Conservation (phyloP, 2,329 filamentous ascomycete genomes). For the Aspergillus ruber region DNA sequence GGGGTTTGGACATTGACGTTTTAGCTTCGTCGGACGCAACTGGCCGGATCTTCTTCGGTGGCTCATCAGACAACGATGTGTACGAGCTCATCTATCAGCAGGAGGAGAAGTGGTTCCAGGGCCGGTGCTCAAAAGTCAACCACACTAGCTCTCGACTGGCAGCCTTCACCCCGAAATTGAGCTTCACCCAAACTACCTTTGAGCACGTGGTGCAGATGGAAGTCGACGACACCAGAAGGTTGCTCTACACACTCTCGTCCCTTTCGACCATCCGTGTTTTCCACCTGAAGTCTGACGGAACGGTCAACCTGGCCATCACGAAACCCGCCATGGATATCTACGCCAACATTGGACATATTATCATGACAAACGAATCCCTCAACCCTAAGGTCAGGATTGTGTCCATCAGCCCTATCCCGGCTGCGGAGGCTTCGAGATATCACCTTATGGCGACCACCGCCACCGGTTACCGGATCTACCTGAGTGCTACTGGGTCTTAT, state of each 20-base stretch:
- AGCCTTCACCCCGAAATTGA: slow-evolving; percentile 43
- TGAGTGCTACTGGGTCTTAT: slow-evolving; percentile 78
- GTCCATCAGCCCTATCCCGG: slow-evolving; percentile 78
- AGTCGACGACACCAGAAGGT: slow-evolving; percentile 78
- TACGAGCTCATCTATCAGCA: slow-evolving; percentile 95
- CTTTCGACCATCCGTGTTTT: slow-evolving; percentile 86
- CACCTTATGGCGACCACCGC: slow-evolving; percentile 86
- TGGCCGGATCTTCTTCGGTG: slow-evolving; percentile 90
- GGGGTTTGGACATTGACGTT: slow-evolving; percentile 67
- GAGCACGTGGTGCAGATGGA: slow-evolving; percentile 73
- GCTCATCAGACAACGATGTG: slow-evolving; percentile 73
- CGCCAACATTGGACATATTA: slow-evolving; percentile 78
- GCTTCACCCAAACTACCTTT: slow-evolving; percentile 37
- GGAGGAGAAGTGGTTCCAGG: slow-evolving; percentile 94
- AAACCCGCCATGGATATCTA: slow-evolving; percentile 49
- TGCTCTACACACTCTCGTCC: slow-evolving; percentile 87
- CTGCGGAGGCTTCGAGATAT: slow-evolving; percentile 72
- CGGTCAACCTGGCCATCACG: slow-evolving; percentile 50
- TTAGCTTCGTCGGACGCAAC: slow-evolving; percentile 71
- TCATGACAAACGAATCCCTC: slow-evolving; percentile 61
- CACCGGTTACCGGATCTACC: slow-evolving; percentile 83
- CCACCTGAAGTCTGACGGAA: slow-evolving; percentile 62
- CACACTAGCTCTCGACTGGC: slow-evolving; percentile 71
- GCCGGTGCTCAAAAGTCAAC: slow-evolving; percentile 78
- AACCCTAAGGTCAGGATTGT: slow-evolving; percentile 69